Percentiles rank a stretch among this genome's conserved stretches.
Conservation (phyloP, 768 basidiomycete genomes). For the Termitomyces heimii region DNA sequence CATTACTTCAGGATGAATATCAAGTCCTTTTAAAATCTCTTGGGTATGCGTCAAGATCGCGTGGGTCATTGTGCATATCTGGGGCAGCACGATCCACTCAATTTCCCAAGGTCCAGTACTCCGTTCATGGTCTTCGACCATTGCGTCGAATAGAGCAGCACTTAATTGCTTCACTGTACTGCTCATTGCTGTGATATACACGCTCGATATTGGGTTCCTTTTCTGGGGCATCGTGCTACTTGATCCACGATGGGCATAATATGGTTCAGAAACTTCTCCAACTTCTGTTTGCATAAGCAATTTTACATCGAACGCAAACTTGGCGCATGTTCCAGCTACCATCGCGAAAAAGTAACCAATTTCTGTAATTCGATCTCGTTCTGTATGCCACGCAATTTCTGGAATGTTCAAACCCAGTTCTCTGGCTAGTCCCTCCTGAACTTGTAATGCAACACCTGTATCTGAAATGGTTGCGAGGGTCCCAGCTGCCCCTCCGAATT, state of each 20-base stretch:
- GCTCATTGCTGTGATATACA: conserved; percentile 38
- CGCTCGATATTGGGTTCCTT: conserved; percentile 40
- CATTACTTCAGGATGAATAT: conserved; percentile 36
- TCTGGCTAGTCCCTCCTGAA: conserved; percentile 24
- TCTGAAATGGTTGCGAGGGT: conserved; percentile 38
- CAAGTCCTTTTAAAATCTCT: conserved; percentile 29
- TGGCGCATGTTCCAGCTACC: conserved; percentile 37
- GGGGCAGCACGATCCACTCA: conserved; percentile 43
- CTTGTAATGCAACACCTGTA: conserved; percentile 28
- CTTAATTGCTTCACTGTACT: conserved; percentile 34
- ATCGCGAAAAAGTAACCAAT: conserved; percentile 38
- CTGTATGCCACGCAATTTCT: conserved; percentile 35
- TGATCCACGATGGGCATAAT: conserved; percentile 34
- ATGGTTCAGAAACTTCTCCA: conserved; percentile 38
- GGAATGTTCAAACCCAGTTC: conserved; percentile 21
- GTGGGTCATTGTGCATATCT: conserved; percentile 36
- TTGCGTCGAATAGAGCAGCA: conserved; percentile 34
- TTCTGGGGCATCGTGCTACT: conserved; percentile 49
- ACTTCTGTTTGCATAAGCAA: conserved; percentile 44
- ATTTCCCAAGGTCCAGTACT: conserved; percentile 46
- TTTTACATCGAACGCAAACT: conserved; percentile 39
- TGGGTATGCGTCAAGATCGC: conserved; percentile 31
- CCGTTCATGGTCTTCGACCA: conserved; percentile 44
- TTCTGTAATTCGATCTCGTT: conserved; percentile 38
- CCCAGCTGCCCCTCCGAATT: conserved; percentile 41